Evolutionary conservation across 1,284 basidiomycete genomes (phyloP), one percentile per base, ranked within the genome.

Genomic region (Boletus albobrunnescens): DNA sequence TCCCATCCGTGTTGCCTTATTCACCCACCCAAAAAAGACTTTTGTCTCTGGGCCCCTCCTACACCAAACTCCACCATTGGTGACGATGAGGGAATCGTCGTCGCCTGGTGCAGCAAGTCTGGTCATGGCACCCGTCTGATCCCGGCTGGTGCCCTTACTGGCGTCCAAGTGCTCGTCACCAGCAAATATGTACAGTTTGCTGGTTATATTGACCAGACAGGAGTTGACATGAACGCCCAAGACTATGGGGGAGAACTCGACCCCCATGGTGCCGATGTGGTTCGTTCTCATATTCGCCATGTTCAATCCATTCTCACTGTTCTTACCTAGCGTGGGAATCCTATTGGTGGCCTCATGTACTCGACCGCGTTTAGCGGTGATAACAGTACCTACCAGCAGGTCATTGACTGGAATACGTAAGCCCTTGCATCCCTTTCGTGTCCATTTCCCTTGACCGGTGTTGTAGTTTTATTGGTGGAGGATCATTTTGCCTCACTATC

Each of bases 171-270:
- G 60, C 78, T 83, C 47, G 67, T 71, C 51, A 81, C 83, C 2
- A 71, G 73, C 0, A 71, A 77, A 48, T 90, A 89, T 59, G 64
- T 82, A 26, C 80, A 85, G 56, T 70, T 80, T 31, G 74, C 77
- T 22, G 86, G 79, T 10, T 77, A 71, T 64, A 72, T 89, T 52
- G 70, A 87, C 59, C 87, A 90, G 68, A 70, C 67, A 2, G 54
- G 67, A 52, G 65, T 90, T 53, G 73, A 86, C 67, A 61, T 90
- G 37, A 53, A 64, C 4, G 32, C 62, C 0, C 67, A 56, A 14
- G 87, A 90, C 57, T 76, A 59, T 19, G 87, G 87, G 59, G 87
- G 87, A 52, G 84, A 86, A 67, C 74, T 86, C 41, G 84, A 86
- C 55, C 78, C 81, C 23, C 78, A 82, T 50, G 84, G 83, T 54